Evolutionary conservation across 2,329 filamentous ascomycete genomes (phyloP).

Genomic region (Aspergillus sp.): DNA sequence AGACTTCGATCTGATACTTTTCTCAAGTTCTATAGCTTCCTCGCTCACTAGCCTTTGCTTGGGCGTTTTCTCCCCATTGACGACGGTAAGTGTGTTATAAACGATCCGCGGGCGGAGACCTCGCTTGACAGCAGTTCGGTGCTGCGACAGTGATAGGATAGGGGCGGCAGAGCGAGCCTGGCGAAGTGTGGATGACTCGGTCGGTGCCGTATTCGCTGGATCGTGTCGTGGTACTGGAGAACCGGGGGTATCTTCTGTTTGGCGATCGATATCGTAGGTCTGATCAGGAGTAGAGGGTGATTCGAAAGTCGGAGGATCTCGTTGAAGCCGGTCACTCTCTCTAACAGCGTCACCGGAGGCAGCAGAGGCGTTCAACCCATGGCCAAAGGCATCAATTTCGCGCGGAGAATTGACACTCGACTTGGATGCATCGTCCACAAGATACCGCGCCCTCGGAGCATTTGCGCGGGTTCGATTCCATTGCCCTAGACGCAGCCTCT

Average conservation of each 20-base stretch:
- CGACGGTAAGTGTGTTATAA: conserved; percentile 2
- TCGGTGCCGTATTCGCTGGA: background rate
- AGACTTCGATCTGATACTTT: conserved; percentile 20
- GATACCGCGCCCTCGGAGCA: conserved; percentile 5
- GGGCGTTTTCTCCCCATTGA: conserved; percentile 14
- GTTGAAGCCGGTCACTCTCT: no score
- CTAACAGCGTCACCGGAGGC: background rate
- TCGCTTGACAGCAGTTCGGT: background rate
- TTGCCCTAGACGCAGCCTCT: conserved; percentile 16
- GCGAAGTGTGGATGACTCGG: background rate
- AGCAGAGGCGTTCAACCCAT: conserved; percentile 1
- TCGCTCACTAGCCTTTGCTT: conserved; percentile 15
- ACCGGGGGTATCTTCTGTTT: no score
- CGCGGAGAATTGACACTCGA: conserved; percentile 1
- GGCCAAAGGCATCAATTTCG: background rate
- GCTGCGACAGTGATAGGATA: background rate
- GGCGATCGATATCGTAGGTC: no score
- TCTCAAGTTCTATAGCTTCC: conserved; percentile 18
- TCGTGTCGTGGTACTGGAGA: no score
- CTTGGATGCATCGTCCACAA: conserved; percentile 12
- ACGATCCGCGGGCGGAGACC: background rate
- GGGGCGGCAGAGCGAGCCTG: background rate
- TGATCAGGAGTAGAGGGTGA: no score
- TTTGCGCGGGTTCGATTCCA: conserved; percentile 20
- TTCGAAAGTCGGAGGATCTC: no score